These are phyloP conservation scores for Picea abies DNA, from an alignment of 83 land plant genomes.

Conservation along the genomic window DNA sequence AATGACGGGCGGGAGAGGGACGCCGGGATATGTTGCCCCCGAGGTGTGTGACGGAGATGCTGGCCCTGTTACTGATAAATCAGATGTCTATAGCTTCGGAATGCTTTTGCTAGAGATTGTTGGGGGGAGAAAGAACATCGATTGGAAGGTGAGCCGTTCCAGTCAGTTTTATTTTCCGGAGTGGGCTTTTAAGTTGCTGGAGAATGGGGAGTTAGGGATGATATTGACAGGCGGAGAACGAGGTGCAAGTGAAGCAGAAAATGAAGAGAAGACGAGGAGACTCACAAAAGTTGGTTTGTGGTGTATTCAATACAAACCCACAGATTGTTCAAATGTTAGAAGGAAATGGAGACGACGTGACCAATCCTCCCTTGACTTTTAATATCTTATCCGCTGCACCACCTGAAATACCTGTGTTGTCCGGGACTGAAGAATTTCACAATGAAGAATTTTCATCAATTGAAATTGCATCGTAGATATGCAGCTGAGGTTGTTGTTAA, in stretches of 20 bases:
- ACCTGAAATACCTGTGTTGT: no score
- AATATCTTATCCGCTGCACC: background rate
- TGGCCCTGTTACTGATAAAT: no score
- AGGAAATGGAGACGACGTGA: background rate
- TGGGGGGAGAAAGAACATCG: slow-evolving; percentile 11
- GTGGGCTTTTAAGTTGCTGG: background rate
- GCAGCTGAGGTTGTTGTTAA: no score
- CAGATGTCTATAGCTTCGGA: no score
- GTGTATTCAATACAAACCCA: background rate
- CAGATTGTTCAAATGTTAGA: slow-evolving; percentile 2
- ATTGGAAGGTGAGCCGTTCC: background rate
- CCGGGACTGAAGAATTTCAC: no score
- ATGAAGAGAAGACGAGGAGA: background rate
- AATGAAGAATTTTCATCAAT: no score
- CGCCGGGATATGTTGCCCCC: slow-evolving; percentile 26
- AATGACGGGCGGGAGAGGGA: slow-evolving; percentile 21
- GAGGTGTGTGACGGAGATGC: background rate
- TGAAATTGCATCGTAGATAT: no score
- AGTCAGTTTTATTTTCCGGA: slow-evolving; percentile 18
- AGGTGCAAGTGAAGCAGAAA: background rate
- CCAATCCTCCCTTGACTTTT: background rate
- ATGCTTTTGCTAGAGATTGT: background rate
- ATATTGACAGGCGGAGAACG: no score
- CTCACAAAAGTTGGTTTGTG: background rate
- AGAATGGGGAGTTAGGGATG: background rate